Percentiles rank a stretch among this genome's conserved stretches.
These are phyloP conservation scores for Leccinum longicurvipes DNA, from an alignment of 768 basidiomycete species.

Conservation along the genomic window DNA sequence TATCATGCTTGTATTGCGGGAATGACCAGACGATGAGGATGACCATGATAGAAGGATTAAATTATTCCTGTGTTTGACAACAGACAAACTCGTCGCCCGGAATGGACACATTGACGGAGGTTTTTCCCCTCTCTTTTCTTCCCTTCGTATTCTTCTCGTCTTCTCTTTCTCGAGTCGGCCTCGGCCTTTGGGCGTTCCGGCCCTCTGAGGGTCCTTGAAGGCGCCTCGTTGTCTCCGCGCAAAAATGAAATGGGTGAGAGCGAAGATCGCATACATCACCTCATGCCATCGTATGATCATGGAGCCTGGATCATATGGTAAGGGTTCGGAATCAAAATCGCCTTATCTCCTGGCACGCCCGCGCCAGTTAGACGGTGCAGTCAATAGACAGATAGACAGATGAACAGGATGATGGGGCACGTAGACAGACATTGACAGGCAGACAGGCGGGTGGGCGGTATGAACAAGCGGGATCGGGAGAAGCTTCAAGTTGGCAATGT, in stretches of 20 bases:
- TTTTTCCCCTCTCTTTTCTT: not conserved
- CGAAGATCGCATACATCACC: not conserved
- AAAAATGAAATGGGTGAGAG: not conserved
- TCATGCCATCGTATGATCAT: not conserved
- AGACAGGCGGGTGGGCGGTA: not conserved
- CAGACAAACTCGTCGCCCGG: not conserved
- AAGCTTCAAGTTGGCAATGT: not conserved
- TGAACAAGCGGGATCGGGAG: not conserved
- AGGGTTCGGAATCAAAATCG: conserved; percentile 13
- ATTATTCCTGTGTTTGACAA: not conserved
- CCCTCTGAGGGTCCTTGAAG: not conserved
- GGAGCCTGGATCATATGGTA: not conserved
- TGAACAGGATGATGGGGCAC: not conserved
- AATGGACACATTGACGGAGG: conserved; percentile 11
- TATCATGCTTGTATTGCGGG: not conserved
- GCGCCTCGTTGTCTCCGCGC: conserved; percentile 17
- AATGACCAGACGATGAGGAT: not conserved
- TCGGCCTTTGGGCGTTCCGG: not conserved
- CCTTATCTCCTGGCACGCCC: conserved; percentile 20
- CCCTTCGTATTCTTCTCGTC: not conserved
- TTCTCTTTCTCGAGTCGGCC: not conserved
- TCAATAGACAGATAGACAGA: not conserved
- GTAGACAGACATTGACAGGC: not conserved
- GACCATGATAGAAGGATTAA: not conserved
- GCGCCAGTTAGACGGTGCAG: not conserved